Percentiles rank a stretch among this genome's conserved stretches.
phyloP scores from a whole-genome alignment of 257 asterid genomes.

The Dorcoceras hygrometricum region DNA sequence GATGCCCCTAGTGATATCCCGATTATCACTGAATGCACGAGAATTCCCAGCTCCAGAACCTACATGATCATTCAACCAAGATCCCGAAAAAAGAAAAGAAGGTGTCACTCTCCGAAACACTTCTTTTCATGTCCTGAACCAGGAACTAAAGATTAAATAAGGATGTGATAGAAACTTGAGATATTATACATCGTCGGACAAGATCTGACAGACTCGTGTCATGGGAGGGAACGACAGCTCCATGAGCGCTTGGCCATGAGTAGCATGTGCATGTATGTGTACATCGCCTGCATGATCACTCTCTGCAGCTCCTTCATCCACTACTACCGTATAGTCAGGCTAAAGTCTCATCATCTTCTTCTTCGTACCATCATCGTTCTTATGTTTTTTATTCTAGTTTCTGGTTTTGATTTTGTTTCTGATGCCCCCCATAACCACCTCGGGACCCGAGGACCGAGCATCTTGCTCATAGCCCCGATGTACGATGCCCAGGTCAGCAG shows the following conservation, averaged over 20 bases:
- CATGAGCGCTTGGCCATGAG: slow-evolving; percentile 36
- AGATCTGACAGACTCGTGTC: slow-evolving; percentile 28
- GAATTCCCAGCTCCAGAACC: slow-evolving; percentile 64
- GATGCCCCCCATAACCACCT: no score
- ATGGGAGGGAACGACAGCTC: slow-evolving; percentile 18
- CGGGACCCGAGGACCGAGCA: no score
- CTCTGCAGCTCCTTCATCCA: slow-evolving; percentile 27
- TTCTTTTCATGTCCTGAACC: slow-evolving; percentile 23
- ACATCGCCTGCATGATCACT: slow-evolving; percentile 26
- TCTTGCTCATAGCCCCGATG: no score
- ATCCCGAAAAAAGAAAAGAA: slow-evolving; percentile 28
- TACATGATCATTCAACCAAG: slow-evolving; percentile 19
- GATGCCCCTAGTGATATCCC: slow-evolving; percentile 58
- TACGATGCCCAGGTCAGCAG: no score
- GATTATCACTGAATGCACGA: slow-evolving; percentile 53
- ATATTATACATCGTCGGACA: slow-evolving; percentile 51
- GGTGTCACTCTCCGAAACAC: background rate
- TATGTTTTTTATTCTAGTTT: no score
- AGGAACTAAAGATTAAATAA: slow-evolving; percentile 31
- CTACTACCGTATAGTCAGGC: no score
- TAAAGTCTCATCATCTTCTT: no score
- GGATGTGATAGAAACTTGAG: slow-evolving; percentile 31
- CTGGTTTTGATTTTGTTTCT: no score
- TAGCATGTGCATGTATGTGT: slow-evolving; percentile 30
- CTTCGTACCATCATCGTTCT: no score